phyloP scores from a whole-genome alignment of 768 basidiomycete genomes.

The Lanmaoa rubissima region DNA sequence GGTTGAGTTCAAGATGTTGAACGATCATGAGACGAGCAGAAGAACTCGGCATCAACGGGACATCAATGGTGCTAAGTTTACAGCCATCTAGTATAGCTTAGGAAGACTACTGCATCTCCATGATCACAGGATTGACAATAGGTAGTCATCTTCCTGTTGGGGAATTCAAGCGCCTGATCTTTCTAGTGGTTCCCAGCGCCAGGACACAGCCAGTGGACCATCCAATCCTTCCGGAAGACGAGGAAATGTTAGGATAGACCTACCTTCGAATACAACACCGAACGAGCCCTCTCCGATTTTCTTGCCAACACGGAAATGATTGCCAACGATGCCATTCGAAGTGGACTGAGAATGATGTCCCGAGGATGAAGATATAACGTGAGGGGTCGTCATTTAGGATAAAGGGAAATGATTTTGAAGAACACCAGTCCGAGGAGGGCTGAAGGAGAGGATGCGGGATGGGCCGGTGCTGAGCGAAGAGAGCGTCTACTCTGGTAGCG shows the following conservation, averaged over 20 bases:
- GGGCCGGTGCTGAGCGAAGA: conserved; percentile 24
- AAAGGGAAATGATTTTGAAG: conserved; percentile 2
- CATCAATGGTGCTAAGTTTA: neutral
- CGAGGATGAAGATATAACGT: conserved; percentile 80
- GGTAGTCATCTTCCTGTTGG: conserved; percentile 1
- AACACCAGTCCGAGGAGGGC: conserved; percentile 30
- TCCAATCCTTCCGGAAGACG: neutral
- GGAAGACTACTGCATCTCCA: conserved; percentile 6
- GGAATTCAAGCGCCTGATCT: conserved; percentile 13
- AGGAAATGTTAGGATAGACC: conserved; percentile 18
- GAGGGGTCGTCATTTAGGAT: conserved; percentile 68
- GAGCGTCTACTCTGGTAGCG: conserved; percentile 19
- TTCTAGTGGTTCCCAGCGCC: conserved; percentile 3
- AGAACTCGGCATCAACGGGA: conserved; percentile 7
- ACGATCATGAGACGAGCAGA: conserved; percentile 1
- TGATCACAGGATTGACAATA: conserved; percentile 4
- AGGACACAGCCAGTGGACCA: neutral
- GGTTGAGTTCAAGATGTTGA: conserved; percentile 8
- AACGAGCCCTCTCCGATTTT: conserved; percentile 99
- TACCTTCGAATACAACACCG: conserved; percentile 96
- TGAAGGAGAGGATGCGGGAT: conserved; percentile 24
- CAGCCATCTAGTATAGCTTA: conserved; percentile 3
- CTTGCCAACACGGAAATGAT: conserved; percentile 88
- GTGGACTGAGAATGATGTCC: conserved; percentile 63
- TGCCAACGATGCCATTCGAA: conserved; percentile 73